These are phyloP conservation scores for Limonomyces culmigenus DNA, from an alignment of 1,284 basidiomycete genomes.

Conservation along the genomic window DNA sequence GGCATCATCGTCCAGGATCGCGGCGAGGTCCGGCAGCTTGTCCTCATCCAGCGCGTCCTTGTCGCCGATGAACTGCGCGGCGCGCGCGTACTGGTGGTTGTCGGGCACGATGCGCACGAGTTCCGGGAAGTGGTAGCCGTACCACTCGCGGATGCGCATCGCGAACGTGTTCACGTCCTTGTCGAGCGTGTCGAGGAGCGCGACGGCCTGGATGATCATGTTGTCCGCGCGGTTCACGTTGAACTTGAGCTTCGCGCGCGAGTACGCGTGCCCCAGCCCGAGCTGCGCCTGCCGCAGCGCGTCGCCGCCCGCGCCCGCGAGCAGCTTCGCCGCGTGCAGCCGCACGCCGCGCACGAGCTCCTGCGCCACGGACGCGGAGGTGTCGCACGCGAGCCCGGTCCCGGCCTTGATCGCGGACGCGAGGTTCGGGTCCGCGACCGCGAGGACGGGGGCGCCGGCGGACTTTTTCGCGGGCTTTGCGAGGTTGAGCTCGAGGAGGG, in stretches of 20 bases:
- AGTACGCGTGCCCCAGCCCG: slow-evolving; percentile 96
- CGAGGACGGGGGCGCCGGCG: slow-evolving; percentile 66
- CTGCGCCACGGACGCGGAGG: slow-evolving; percentile 62
- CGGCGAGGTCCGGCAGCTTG: slow-evolving; percentile 69
- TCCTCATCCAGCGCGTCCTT: slow-evolving; percentile 68
- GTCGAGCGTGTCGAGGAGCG: slow-evolving; percentile 96
- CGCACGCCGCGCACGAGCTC: slow-evolving; percentile 92
- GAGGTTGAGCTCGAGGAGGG: slow-evolving; percentile 81
- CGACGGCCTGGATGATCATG: slow-evolving; percentile 99
- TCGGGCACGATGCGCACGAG: slow-evolving; percentile 90
- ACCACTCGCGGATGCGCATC: slow-evolving; percentile 98
- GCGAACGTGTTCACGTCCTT: slow-evolving; percentile 99
- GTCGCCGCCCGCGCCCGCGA: slow-evolving; percentile 77
- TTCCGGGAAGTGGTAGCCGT: slow-evolving; percentile 99
- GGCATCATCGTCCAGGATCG: slow-evolving; percentile 76
- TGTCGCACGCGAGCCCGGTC: slow-evolving; percentile 71
- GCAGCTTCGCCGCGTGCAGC: slow-evolving; percentile 80
- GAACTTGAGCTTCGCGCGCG: slow-evolving; percentile 97
- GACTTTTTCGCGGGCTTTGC: slow-evolving; percentile 70
- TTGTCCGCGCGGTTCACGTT: slow-evolving; percentile 99
- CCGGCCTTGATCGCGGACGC: slow-evolving; percentile 72
- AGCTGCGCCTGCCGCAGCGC: slow-evolving; percentile 91
- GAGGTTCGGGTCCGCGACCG: slow-evolving; percentile 69
- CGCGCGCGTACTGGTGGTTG: slow-evolving; percentile 88
- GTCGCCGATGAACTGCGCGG: slow-evolving; percentile 81